Evolutionary conservation across 495 filamentous ascomycete genomes (phyloP).

Genomic region (Hypomontagnella submonticulosa): DNA sequence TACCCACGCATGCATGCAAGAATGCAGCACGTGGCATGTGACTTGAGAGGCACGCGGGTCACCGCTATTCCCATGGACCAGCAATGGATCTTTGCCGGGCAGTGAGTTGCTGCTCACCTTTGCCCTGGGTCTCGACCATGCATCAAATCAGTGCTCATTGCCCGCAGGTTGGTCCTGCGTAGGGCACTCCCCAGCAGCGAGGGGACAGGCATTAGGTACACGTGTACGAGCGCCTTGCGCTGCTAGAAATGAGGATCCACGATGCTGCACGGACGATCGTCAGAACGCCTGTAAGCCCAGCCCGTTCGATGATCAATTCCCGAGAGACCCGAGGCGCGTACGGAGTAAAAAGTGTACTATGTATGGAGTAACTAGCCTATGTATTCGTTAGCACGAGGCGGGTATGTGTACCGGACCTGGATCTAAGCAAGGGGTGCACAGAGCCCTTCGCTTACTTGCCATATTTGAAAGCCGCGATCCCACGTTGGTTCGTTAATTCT

Average conservation of each 20-base stretch:
- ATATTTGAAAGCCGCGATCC: constrained; percentile 32
- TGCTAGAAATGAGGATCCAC: constrained; percentile 14
- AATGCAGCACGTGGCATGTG: constrained; percentile 38
- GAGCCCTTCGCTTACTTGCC: constrained; percentile 30
- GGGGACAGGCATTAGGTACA: constrained; percentile 34
- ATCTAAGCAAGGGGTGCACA: constrained; percentile 16
- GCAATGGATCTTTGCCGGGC: constrained; percentile 14
- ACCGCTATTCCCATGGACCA: constrained; percentile 37
- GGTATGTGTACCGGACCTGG: constrained; percentile 33
- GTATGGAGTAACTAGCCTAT: neutral
- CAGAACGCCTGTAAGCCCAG: constrained; percentile 13
- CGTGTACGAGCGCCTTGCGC: constrained; percentile 31
- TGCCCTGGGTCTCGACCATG: constrained; percentile 7
- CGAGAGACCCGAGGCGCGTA: constrained; percentile 21
- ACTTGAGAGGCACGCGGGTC: constrained; percentile 38
- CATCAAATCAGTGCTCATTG: constrained; percentile 12
- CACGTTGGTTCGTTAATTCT: constrained; percentile 12
- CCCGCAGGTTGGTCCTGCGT: constrained; percentile 1
- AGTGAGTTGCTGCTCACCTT: neutral
- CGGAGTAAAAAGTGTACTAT: constrained; percentile 5
- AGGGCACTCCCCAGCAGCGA: constrained; percentile 6
- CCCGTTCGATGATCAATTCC: constrained; percentile 18
- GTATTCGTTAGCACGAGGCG: constrained; percentile 30
- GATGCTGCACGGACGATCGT: constrained; percentile 26
- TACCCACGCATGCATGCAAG: constrained; percentile 7